Conservation (phyloP, 176 grass and related monocot genomes). For the Aegilops tauschii region DNA sequence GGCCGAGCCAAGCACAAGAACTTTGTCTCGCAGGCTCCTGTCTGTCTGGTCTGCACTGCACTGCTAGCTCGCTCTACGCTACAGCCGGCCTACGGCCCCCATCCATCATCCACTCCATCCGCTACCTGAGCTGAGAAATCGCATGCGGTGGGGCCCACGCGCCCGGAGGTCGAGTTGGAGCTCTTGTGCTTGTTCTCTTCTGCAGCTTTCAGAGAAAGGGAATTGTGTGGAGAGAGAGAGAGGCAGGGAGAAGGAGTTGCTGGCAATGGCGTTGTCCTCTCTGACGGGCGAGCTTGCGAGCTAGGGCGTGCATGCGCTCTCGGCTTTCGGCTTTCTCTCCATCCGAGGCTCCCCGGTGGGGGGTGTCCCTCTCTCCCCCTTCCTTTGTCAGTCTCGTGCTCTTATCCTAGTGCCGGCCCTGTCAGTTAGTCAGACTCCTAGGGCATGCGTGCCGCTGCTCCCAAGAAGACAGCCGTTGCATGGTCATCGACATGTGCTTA, state of each 20-base stretch:
- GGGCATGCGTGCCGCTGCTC: not conserved
- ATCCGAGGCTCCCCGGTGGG: slow-evolving; percentile 26
- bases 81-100: not conserved
- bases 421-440: not conserved
- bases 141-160: not conserved
- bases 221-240: not conserved
- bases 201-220: not conserved
- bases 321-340: slow-evolving; percentile 55
- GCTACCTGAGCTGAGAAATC: slow-evolving; percentile 25
- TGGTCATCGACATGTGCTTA: not conserved
- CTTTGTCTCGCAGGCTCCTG: slow-evolving; percentile 15
- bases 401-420: slow-evolving; percentile 3
- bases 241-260: not conserved
- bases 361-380: not conserved
- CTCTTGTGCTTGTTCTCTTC: slow-evolving; percentile 26
- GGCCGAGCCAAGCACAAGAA: slow-evolving; percentile 43
- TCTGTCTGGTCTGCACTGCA: not conserved
- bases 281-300: not conserved
- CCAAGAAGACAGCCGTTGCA: not conserved
- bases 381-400: slow-evolving; percentile 22
- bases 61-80: not conserved
- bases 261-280: not conserved
- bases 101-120: slow-evolving; percentile 1
- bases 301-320: slow-evolving; percentile 23
- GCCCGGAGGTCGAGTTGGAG: not conserved